Evolutionary conservation across 2,329 filamentous ascomycete genomes (phyloP).

Genomic region (Paramyrothecium roridum): DNA sequence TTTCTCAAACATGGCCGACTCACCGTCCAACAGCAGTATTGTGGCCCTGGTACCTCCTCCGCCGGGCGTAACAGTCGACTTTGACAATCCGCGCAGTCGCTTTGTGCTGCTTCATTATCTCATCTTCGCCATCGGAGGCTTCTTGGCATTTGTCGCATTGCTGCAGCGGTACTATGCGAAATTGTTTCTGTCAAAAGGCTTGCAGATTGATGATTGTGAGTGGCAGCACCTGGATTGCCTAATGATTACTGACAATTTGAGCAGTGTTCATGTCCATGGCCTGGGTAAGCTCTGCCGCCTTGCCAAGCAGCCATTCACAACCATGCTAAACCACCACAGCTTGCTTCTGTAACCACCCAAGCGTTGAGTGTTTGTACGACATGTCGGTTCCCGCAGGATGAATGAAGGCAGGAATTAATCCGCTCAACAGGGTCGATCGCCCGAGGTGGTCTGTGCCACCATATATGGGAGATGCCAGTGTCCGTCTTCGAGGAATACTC

Average conservation of each 20-base stretch:
- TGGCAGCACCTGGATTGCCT: conserved; percentile 4
- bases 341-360: conserved; percentile 12
- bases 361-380: conserved; percentile 8
- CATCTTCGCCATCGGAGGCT: conserved; percentile 19
- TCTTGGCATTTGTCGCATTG: conserved; percentile 19
- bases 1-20: conserved; percentile 1
- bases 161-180: conserved; percentile 28
- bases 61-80: conserved; percentile 23
- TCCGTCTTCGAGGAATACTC: conserved; percentile 11
- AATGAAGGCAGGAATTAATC: not conserved
- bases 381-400: not conserved
- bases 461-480: conserved; percentile 19
- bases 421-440: conserved; percentile 4
- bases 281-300: conserved; percentile 10
- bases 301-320: not conserved
- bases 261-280: conserved; percentile 20
- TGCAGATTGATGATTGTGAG: conserved; percentile 20
- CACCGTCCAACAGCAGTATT: conserved; percentile 18
- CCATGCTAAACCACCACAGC: conserved; percentile 2
- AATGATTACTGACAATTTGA: not conserved
- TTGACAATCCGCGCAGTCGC: conserved; percentile 21
- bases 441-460: conserved; percentile 12
- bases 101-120: conserved; percentile 16
- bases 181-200: conserved; percentile 17
- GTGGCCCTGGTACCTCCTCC: conserved; percentile 19